A percentile compares a stretch with the other conserved stretches of the same genome.
phyloP scores from a whole-genome alignment of 495 filamentous ascomycete species.

The Thozetella sp. region DNA sequence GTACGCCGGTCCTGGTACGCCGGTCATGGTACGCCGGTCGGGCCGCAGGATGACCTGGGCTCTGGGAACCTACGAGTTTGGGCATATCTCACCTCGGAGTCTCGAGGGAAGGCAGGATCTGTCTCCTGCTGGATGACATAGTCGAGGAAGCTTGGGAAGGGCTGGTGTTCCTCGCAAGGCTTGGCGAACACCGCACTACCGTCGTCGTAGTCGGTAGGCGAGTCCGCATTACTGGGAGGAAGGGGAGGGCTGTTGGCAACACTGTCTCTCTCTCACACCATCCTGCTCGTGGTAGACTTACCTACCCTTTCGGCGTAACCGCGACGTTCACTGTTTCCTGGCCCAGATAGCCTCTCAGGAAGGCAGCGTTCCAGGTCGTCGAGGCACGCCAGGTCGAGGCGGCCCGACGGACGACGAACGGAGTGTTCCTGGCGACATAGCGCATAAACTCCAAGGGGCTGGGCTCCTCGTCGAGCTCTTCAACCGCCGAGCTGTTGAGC shows the following conservation, averaged over 20 bases:
- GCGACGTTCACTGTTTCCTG: slow-evolving; percentile 65
- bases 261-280: too few relatives aligned
- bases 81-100: slow-evolving; percentile 49
- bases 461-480: slow-evolving; percentile 60
- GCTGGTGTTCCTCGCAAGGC: slow-evolving; percentile 53
- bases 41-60: background rate
- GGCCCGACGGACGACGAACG: slow-evolving; percentile 66
- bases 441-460: slow-evolving; percentile 75
- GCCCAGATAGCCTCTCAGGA: slow-evolving; percentile 52
- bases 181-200: slow-evolving; percentile 53
- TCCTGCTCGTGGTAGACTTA: slow-evolving; percentile 4
- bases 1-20: background rate
- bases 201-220: slow-evolving; percentile 40
- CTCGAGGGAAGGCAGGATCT: background rate
- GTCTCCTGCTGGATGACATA: slow-evolving; percentile 43
- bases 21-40: background rate
- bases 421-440: slow-evolving; percentile 65
- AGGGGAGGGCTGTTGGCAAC: too few relatives aligned
- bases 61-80: slow-evolving; percentile 45
- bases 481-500: slow-evolving; percentile 58
- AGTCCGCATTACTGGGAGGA: slow-evolving; percentile 61
- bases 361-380: slow-evolving; percentile 57
- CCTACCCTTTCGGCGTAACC: slow-evolving; percentile 67
- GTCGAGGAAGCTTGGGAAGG: slow-evolving; percentile 46
- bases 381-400: slow-evolving; percentile 60